Percentiles rank a stretch among this genome's conserved stretches.
Evolutionary conservation across 2,329 filamentous ascomycete species (phyloP).

Genomic region (Tolypocladium guangdongense): DNA sequence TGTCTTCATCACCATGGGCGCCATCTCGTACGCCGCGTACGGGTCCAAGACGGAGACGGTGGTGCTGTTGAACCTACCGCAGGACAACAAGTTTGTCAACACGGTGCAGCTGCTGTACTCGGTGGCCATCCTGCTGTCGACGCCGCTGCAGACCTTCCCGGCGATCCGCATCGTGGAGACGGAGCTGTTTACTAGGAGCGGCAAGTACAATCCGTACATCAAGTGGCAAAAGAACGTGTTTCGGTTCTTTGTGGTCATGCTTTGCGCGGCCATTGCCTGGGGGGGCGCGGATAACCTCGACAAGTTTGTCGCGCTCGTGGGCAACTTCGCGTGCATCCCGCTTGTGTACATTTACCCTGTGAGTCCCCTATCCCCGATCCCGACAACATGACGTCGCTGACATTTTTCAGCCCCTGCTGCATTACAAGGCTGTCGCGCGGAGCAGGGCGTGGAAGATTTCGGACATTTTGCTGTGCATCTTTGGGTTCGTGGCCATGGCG

Average conservation of each 20-base stretch:
- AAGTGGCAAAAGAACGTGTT: conserved; percentile 99
- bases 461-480: conserved; percentile 67
- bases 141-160: conserved; percentile 92
- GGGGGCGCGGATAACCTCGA: conserved; percentile 85
- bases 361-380: conserved; percentile 30
- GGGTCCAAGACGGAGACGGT: conserved; percentile 94
- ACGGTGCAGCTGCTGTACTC: conserved; percentile 94
- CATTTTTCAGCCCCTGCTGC: conserved; percentile 67
- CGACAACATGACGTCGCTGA: conserved; percentile 16
- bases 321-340: conserved; percentile 95
- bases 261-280: conserved; percentile 85
- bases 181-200: conserved; percentile 82
- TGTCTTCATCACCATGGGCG: conserved; percentile 83
- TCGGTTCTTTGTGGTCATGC: conserved; percentile 80
- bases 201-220: conserved; percentile 96
- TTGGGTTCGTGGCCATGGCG: conserved; percentile 77
- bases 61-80: conserved; percentile 88
- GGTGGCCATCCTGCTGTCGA: conserved; percentile 91
- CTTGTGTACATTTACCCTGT: conserved; percentile 97
- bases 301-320: conserved; percentile 93
- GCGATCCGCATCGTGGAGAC: conserved; percentile 96
- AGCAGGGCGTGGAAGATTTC: conserved; percentile 54
- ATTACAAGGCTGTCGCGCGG: conserved; percentile 70
- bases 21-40: conserved; percentile 90
- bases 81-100: conserved; percentile 92